Percentiles rank a stretch among this genome's conserved stretches.
Conservation (phyloP, 495 filamentous ascomycete species). For the Penicillium malachiteum region DNA sequence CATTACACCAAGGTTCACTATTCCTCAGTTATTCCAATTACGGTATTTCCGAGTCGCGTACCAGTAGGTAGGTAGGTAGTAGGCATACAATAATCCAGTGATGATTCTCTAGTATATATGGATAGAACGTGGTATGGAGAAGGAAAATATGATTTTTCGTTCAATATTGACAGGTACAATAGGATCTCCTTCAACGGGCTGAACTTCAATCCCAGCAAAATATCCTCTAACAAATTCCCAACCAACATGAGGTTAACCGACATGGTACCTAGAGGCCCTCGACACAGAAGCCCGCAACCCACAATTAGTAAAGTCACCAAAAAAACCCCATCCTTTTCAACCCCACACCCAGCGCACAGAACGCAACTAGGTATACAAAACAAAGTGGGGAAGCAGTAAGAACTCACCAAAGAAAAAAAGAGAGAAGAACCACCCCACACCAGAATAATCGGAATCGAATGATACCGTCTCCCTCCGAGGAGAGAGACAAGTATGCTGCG, state of each 20-base stretch:
- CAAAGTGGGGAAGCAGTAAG: constrained; percentile 7
- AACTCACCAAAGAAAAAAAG: constrained; percentile 62
- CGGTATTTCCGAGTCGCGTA: background rate
- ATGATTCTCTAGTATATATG: too few relatives aligned
- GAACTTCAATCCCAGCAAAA: background rate
- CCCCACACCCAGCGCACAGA: constrained; percentile 12
- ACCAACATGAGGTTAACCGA: background rate
- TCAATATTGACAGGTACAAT: too few relatives aligned
- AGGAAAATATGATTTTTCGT: too few relatives aligned
- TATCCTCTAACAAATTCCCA: background rate
- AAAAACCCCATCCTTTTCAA: constrained; percentile 36
- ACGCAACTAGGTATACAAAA: constrained; percentile 9
- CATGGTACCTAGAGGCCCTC: background rate
- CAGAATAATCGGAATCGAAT: constrained; percentile 99
- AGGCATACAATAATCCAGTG: too few relatives aligned
- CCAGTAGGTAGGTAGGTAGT: too few relatives aligned
- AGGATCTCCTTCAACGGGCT: too few relatives aligned
- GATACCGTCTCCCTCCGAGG: constrained; percentile 57
- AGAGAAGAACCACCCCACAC: constrained; percentile 75
- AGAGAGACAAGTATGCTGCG: constrained; percentile 71
- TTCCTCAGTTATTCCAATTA: background rate
- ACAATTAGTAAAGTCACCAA: constrained; percentile 41
- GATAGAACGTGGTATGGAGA: too few relatives aligned
- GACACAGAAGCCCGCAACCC: constrained; percentile 18
- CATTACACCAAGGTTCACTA: background rate